Conservation (phyloP, 192 early-diverging fungal species). For the Funneliformis mosseae region DNA sequence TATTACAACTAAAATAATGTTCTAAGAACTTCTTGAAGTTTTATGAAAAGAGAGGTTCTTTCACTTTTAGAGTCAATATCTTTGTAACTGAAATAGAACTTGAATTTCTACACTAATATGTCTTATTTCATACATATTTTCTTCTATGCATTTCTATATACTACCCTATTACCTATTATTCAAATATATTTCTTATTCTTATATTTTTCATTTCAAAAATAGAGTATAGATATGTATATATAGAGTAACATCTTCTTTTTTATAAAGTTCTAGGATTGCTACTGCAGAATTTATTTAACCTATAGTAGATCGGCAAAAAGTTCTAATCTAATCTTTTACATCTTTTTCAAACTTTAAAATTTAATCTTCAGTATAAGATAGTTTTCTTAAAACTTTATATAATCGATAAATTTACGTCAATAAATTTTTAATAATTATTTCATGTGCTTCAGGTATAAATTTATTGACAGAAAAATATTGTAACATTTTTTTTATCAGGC, state of each 20-base stretch:
- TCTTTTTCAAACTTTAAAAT: neutral
- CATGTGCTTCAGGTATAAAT: neutral
- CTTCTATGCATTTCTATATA: no score
- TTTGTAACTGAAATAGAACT: no score
- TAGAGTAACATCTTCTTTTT: neutral
- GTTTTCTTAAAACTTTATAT: neutral
- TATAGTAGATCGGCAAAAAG: neutral
- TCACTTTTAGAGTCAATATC: no score
- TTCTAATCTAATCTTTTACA: neutral
- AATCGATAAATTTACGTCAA: neutral
- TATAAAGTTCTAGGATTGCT: neutral
- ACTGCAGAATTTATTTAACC: neutral
- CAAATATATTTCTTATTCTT: no score
- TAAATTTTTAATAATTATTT: neutral
- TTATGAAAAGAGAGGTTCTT: no score
- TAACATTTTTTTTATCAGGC: conserved; percentile 2
- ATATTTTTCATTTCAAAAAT: no score
- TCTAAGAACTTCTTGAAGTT: no score
- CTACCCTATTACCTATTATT: no score
- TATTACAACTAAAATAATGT: no score
- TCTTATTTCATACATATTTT: no score
- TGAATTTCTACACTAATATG: no score
- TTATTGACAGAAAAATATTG: neutral
- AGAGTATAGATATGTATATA: conserved; percentile 17
- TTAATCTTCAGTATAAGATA: neutral